Percentiles rank a stretch among this genome's conserved stretches.
Conservation (phyloP, 1,284 basidiomycete genomes). For the Ceratobasidium sp. region DNA sequence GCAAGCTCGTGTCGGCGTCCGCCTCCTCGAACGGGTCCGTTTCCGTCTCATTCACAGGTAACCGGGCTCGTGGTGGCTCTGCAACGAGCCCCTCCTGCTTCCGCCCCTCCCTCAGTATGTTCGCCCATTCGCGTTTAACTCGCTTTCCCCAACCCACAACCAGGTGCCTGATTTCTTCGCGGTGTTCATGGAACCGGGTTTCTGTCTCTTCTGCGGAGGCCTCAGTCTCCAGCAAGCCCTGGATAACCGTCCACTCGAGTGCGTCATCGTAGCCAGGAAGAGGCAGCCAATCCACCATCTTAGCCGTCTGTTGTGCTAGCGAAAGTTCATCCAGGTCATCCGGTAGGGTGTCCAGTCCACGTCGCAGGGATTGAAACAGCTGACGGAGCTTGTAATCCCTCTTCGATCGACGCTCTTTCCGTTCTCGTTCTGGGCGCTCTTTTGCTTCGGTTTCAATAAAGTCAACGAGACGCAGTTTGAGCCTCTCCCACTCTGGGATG, state of each 20-base stretch:
- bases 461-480: neutral
- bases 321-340: neutral
- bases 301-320: neutral
- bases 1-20: constrained; percentile 3
- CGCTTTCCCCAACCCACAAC: neutral
- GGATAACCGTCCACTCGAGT: neutral
- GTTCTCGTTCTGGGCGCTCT: neutral
- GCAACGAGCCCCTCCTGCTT: neutral
- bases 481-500: neutral
- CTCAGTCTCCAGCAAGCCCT: neutral
- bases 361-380: neutral
- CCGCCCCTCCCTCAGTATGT: constrained; percentile 1
- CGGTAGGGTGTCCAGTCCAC: neutral
- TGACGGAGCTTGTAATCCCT: neutral
- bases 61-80: neutral
- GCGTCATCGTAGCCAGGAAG: neutral
- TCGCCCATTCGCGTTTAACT: neutral
- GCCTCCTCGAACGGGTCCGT: neutral
- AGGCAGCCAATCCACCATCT: neutral
- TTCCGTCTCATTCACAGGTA: neutral
- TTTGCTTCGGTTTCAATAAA: constrained; percentile 1
- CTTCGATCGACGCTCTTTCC: neutral
- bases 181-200: neutral
- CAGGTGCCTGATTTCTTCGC: constrained; percentile 1
- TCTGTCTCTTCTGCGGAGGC: neutral